These are phyloP conservation scores for Botryotinia convoluta DNA, from an alignment of 2,329 filamentous ascomycete genomes.

Conservation along the genomic window DNA sequence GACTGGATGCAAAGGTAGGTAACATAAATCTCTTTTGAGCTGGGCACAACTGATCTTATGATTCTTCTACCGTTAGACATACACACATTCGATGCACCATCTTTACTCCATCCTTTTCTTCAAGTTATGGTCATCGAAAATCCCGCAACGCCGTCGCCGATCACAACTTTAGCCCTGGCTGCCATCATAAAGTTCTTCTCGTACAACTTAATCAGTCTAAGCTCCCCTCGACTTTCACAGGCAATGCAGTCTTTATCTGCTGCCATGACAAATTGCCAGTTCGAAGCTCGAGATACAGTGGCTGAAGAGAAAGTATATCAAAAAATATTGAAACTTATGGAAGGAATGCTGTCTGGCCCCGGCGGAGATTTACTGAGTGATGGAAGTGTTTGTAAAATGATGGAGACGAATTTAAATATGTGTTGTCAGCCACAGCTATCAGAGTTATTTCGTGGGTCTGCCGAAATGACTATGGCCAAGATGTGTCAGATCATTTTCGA, in stretches of 20 bases:
- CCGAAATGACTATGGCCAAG: slow-evolving; percentile 94
- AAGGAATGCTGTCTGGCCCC: slow-evolving; percentile 93
- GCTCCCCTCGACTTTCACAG: slow-evolving; percentile 81
- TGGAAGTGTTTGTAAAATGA: slow-evolving; percentile 98
- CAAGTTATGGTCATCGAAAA: slow-evolving; percentile 97
- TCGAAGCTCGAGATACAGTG: slow-evolving; percentile 91
- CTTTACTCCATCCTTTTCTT: slow-evolving; percentile 87
- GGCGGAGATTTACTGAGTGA: slow-evolving; percentile 93
- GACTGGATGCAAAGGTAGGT: slow-evolving; percentile 73
- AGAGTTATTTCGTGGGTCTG: slow-evolving; percentile 83
- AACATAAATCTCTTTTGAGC: slow-evolving; percentile 2
- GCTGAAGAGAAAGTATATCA: slow-evolving; percentile 94
- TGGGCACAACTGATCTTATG: slow-evolving; percentile 26
- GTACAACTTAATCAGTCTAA: slow-evolving; percentile 82
- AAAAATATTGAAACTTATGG: slow-evolving; percentile 95
- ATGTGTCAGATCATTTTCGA: slow-evolving; percentile 99
- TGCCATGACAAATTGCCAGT: slow-evolving; percentile 95
- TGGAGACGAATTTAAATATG: slow-evolving; percentile 96
- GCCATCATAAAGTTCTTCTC: slow-evolving; percentile 95
- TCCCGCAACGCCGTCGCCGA: slow-evolving; percentile 91
- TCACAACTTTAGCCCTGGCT: slow-evolving; percentile 90
- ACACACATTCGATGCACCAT: slow-evolving; percentile 80
- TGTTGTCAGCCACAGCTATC: slow-evolving; percentile 92
- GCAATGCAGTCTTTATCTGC: slow-evolving; percentile 94
- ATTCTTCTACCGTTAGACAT: slow-evolving; percentile 60